Evolutionary conservation across 805 yeast genomes (phyloP).

Genomic region (Suhomyces xylopsoci): DNA sequence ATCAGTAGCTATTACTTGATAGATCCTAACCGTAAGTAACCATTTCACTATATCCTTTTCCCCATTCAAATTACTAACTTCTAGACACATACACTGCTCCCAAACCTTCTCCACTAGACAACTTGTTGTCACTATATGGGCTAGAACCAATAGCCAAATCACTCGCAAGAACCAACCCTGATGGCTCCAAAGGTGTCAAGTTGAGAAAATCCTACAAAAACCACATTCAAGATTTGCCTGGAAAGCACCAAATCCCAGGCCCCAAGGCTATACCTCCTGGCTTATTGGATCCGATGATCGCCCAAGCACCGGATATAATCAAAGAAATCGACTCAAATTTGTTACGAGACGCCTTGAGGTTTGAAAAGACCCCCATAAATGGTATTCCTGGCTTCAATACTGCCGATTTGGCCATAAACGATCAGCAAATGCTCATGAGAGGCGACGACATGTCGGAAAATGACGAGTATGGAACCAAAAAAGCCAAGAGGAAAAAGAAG

Average conservation of each 20-base stretch:
- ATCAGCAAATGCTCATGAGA: slow-evolving; percentile 39
- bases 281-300: slow-evolving; percentile 36
- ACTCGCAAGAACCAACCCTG: slow-evolving; percentile 82
- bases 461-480: slow-evolving; percentile 33
- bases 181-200: slow-evolving; percentile 89
- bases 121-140: slow-evolving; percentile 67
- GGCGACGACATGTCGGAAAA: slow-evolving; percentile 39
- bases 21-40: slow-evolving; percentile 18
- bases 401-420: slow-evolving; percentile 60
- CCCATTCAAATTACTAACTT: slow-evolving; percentile 9
- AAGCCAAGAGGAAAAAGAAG: slow-evolving; percentile 37
- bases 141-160: slow-evolving; percentile 67
- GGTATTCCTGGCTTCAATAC: slow-evolving; percentile 80
- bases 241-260: slow-evolving; percentile 65
- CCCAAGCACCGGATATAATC: slow-evolving; percentile 43
- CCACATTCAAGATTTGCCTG: slow-evolving; percentile 84
- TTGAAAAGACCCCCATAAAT: slow-evolving; percentile 61
- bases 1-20: slow-evolving; percentile 27
- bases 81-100: slow-evolving; percentile 39
- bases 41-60: background rate
- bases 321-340: slow-evolving; percentile 49
- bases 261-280: slow-evolving; percentile 34
- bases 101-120: slow-evolving; percentile 68
- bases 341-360: slow-evolving; percentile 49
- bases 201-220: slow-evolving; percentile 92